Conservation (phyloP, 768 basidiomycete genomes). For the Macrolepiota fuliginosa region DNA sequence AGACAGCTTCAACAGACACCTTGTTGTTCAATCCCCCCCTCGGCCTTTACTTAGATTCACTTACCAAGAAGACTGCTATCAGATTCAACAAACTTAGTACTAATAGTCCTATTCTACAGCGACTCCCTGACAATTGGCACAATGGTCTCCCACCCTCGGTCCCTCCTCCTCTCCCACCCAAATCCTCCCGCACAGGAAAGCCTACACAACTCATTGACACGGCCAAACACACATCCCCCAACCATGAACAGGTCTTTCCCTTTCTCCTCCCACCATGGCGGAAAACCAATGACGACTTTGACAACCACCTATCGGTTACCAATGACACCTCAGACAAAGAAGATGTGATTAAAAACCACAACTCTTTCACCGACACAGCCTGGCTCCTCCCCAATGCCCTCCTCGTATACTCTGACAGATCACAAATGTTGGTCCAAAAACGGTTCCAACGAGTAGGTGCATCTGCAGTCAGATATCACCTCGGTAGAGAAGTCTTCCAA, state of each 20-base stretch:
- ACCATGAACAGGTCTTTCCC: slow-evolving; percentile 19
- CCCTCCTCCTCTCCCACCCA: neutral
- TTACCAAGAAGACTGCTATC: slow-evolving; percentile 13
- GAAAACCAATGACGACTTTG: slow-evolving; percentile 3
- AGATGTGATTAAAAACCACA: neutral
- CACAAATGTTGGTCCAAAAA: neutral
- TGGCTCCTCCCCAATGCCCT: neutral
- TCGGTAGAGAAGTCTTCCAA: slow-evolving; percentile 12
- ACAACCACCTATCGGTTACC: neutral
- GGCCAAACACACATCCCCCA: slow-evolving; percentile 13
- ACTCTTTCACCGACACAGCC: neutral
- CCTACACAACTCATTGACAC: slow-evolving; percentile 8
- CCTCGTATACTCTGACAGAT: slow-evolving; percentile 15
- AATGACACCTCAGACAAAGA: neutral
- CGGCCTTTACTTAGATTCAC: slow-evolving; percentile 13
- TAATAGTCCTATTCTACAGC: slow-evolving; percentile 19
- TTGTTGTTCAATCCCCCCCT: slow-evolving; percentile 26
- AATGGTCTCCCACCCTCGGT: neutral
- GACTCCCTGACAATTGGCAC: slow-evolving; percentile 17
- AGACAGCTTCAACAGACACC: neutral
- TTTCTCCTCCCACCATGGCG: slow-evolving; percentile 22
- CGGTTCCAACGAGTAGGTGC: slow-evolving; percentile 16
- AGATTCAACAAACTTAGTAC: slow-evolving; percentile 23
- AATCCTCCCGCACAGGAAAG: slow-evolving; percentile 18
- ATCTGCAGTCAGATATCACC: slow-evolving; percentile 17